Evolutionary conservation across 352 stramenopile genomes (phyloP).

Genomic region (Globisporangium rhizosaccharum): DNA sequence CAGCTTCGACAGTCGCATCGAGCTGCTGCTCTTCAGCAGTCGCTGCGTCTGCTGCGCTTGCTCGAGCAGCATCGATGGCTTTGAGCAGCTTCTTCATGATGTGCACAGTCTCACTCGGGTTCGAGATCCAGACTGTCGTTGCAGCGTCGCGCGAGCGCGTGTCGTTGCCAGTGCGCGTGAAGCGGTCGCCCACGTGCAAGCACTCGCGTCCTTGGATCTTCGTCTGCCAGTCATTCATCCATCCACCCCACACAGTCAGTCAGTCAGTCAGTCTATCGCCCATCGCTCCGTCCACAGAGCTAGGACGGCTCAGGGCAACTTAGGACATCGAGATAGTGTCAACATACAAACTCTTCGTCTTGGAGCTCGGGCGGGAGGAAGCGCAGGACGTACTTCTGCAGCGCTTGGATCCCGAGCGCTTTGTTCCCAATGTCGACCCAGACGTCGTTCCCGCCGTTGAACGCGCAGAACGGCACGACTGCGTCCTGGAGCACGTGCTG

Average conservation of each 20-base stretch:
- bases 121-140: slow-evolving; percentile 94
- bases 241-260: background rate
- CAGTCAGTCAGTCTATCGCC: background rate
- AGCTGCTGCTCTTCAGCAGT: slow-evolving; percentile 23
- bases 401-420: slow-evolving; percentile 88
- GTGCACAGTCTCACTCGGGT: slow-evolving; percentile 92
- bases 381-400: slow-evolving; percentile 83
- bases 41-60: slow-evolving; percentile 10
- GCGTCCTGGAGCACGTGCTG: slow-evolving; percentile 83
- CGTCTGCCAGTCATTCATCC: slow-evolving; percentile 13
- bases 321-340: background rate
- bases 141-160: slow-evolving; percentile 88
- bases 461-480: slow-evolving; percentile 91
- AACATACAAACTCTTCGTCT: slow-evolving; percentile 49
- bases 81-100: slow-evolving; percentile 92
- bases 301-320: no score
- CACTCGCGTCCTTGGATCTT: slow-evolving; percentile 83
- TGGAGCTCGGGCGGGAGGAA: slow-evolving; percentile 76
- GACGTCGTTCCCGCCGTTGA: slow-evolving; percentile 95
- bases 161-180: slow-evolving; percentile 88
- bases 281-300: background rate
- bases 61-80: slow-evolving; percentile 37
- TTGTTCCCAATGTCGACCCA: slow-evolving; percentile 98
- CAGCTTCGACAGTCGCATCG: slow-evolving; percentile 51
- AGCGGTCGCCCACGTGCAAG: slow-evolving; percentile 94